phyloP scores from a whole-genome alignment of 2,329 filamentous ascomycete genomes.

The Pseudogymnoascus sp. region DNA sequence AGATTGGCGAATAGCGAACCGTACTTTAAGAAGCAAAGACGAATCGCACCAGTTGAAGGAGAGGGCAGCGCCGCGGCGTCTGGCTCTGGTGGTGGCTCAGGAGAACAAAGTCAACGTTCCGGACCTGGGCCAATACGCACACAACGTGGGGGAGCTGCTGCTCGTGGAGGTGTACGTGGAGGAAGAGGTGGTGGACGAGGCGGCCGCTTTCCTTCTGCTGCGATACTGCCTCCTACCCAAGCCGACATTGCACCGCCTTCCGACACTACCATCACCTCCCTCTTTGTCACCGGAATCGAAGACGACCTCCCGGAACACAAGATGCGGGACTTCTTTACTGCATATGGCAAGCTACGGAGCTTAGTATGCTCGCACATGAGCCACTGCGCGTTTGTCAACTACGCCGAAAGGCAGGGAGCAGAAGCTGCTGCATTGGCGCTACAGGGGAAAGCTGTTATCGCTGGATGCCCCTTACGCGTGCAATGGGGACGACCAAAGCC shows the following conservation, averaged over 20 bases:
- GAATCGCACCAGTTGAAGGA: constrained; percentile 53
- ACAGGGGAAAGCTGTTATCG: constrained; percentile 80
- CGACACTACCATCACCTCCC: constrained; percentile 79
- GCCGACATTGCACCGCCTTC: constrained; percentile 79
- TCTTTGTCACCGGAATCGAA: constrained; percentile 92
- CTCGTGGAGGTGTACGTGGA: constrained; percentile 29
- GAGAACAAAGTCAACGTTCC: constrained; percentile 34
- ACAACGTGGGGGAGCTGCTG: constrained; percentile 44
- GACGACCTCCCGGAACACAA: constrained; percentile 92
- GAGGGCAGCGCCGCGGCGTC: constrained; percentile 29
- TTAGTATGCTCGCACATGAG: constrained; percentile 94
- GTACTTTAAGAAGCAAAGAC: constrained; percentile 81
- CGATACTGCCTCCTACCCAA: constrained; percentile 68
- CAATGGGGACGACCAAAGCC: constrained; percentile 91
- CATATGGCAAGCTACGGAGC: constrained; percentile 82
- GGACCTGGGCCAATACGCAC: constrained; percentile 73
- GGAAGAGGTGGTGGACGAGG: constrained; percentile 34
- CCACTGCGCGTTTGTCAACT: constrained; percentile 96
- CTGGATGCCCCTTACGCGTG: constrained; percentile 80
- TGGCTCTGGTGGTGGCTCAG: constrained; percentile 33
- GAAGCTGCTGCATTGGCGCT: constrained; percentile 78
- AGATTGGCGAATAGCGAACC: constrained; percentile 86
- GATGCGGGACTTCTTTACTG: constrained; percentile 80
- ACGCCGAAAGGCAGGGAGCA: constrained; percentile 71
- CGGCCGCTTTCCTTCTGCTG: constrained; percentile 56